phyloP scores from a whole-genome alignment of 108 stramenopile genomes.

The Cylindrotheca fusiformis region DNA sequence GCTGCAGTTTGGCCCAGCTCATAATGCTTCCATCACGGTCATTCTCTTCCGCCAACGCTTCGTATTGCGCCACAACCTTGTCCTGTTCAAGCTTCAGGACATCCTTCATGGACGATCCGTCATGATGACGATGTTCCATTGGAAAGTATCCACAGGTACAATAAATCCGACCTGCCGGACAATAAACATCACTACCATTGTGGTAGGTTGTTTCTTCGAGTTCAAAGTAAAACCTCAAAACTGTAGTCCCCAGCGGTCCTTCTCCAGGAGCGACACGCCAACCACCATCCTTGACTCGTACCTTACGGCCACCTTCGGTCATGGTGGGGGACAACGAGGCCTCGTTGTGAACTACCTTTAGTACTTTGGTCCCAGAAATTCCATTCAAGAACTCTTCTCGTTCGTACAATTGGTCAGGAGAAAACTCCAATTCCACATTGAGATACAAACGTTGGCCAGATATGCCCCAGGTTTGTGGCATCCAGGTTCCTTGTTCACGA shows the following conservation, averaged over 20 bases:
- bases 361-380: slow-evolving; percentile 44
- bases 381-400: slow-evolving; percentile 68
- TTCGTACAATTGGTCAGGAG: slow-evolving; percentile 46
- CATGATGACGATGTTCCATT: slow-evolving; percentile 14
- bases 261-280: slow-evolving; percentile 61
- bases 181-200: slow-evolving; percentile 50
- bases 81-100: slow-evolving; percentile 39
- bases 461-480: slow-evolving; percentile 77
- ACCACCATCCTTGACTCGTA: slow-evolving; percentile 52
- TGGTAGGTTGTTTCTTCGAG: slow-evolving; percentile 50
- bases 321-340: slow-evolving; percentile 41
- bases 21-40: slow-evolving; percentile 20
- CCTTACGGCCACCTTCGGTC: slow-evolving; percentile 41
- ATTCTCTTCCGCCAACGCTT: slow-evolving; percentile 18
- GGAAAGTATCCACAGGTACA: slow-evolving; percentile 81
- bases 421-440: slow-evolving; percentile 59
- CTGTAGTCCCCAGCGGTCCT: slow-evolving; percentile 66
- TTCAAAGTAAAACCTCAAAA: slow-evolving; percentile 71
- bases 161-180: slow-evolving; percentile 70
- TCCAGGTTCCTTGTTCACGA: slow-evolving; percentile 76
- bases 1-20: slow-evolving; percentile 31
- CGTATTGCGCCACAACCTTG: slow-evolving; percentile 24
- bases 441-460: slow-evolving; percentile 59
- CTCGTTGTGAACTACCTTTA: slow-evolving; percentile 39
- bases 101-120: slow-evolving; percentile 30